These are phyloP conservation scores for Kodamaea plutei DNA, from an alignment of 1,139 yeast species.

Conservation along the genomic window DNA sequence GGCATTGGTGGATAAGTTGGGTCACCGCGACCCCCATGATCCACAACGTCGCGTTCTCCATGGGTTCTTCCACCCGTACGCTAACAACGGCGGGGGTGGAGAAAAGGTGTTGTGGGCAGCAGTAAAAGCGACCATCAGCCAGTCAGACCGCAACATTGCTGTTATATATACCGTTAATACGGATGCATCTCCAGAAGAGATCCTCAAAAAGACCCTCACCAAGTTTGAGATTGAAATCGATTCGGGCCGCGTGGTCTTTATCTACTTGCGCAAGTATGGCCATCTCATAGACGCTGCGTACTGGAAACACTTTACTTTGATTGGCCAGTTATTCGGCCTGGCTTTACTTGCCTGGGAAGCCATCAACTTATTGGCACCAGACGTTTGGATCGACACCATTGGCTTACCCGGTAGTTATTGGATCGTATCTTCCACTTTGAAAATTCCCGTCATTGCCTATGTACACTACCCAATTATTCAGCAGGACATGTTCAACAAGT, in stretches of 20 bases:
- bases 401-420: conserved; percentile 84
- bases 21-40: conserved; percentile 35
- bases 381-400: conserved; percentile 90
- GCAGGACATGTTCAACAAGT: conserved; percentile 70
- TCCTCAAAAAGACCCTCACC: conserved; percentile 53
- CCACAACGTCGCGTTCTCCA: conserved; percentile 44
- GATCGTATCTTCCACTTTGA: conserved; percentile 52
- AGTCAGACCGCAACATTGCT: conserved; percentile 52
- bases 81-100: conserved; percentile 98
- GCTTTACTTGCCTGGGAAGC: conserved; percentile 68
- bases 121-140: conserved; percentile 61
- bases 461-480: conserved; percentile 94
- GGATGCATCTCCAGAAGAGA: conserved; percentile 48
- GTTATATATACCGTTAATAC: conserved; percentile 73
- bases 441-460: conserved; percentile 77
- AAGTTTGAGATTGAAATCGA: conserved; percentile 64
- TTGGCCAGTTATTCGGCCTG: conserved; percentile 88
- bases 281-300: conserved; percentile 62
- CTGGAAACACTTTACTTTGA: conserved; percentile 77
- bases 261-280: conserved; percentile 58
- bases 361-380: conserved; percentile 66
- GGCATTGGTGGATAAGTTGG: conserved; percentile 27
- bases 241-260: conserved; percentile 58
- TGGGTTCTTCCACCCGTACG: conserved; percentile 95
- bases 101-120: conserved; percentile 97